phyloP scores from a whole-genome alignment of 2,329 filamentous ascomycete genomes.

The Uncinocarpus reesii region DNA sequence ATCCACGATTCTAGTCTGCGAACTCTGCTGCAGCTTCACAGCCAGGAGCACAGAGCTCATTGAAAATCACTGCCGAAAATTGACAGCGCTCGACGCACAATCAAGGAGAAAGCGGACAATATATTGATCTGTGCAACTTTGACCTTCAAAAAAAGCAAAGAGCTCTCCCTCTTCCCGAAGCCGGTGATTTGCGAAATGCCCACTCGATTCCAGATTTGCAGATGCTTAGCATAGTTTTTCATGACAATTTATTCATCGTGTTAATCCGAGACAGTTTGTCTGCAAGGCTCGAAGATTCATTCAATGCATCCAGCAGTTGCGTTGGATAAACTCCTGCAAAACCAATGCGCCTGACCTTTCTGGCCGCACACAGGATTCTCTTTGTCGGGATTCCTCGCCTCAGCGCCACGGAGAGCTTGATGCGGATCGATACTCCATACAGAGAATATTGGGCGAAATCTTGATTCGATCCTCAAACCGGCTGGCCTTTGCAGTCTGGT shows the following conservation, averaged over 20 bases:
- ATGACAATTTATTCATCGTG: too few species aligned
- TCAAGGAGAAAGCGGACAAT: conserved; percentile 1
- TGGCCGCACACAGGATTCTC: too few species aligned
- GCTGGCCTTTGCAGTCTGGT: too few species aligned
- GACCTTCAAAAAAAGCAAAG: not conserved
- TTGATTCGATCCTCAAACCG: too few species aligned
- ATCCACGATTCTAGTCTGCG: not conserved
- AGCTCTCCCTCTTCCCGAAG: too few species aligned
- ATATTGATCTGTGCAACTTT: conserved; percentile 8
- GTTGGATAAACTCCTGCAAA: too few species aligned
- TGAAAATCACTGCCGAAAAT: conserved; percentile 9
- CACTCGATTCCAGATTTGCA: too few species aligned
- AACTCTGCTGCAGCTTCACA: not conserved
- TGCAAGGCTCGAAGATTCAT: too few species aligned
- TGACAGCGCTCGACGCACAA: conserved; percentile 4
- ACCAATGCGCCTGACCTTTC: too few species aligned
- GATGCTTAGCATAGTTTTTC: too few species aligned
- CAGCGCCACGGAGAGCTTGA: not conserved
- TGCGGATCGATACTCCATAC: not conserved
- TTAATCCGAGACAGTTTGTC: not conserved
- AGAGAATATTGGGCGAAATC: too few species aligned
- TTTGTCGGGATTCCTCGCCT: not conserved
- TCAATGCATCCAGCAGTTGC: too few species aligned
- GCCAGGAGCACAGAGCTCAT: not conserved
- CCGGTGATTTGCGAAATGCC: not conserved